A percentile compares a stretch with the other conserved stretches of the same genome.
These are phyloP conservation scores for Sherardia arvensis DNA, from an alignment of 257 asterid genomes.

Conservation along the genomic window DNA sequence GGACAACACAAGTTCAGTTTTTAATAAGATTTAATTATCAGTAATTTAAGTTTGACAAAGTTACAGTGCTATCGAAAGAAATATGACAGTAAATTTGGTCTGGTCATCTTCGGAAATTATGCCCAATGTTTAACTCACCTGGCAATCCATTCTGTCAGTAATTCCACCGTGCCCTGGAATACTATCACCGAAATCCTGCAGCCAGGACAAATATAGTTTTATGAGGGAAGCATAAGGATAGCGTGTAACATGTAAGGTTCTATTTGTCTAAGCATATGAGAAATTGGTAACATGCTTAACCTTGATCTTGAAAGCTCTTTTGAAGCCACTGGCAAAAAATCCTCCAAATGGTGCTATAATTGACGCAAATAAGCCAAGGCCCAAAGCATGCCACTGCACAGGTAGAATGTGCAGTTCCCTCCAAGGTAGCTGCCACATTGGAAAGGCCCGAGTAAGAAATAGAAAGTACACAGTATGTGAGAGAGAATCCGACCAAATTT, in stretches of 20 bases:
- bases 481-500: neutral
- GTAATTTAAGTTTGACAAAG: neutral
- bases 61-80: neutral
- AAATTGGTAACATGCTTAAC: slow-evolving; percentile 25
- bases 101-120: neutral
- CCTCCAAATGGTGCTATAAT: slow-evolving; percentile 99
- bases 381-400: slow-evolving; percentile 77
- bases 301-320: slow-evolving; percentile 97
- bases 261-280: neutral
- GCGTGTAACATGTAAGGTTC: neutral
- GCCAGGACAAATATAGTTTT: neutral
- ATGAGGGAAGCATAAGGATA: slow-evolving; percentile 7
- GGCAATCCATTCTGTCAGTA: slow-evolving; percentile 99
- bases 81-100: neutral
- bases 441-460: neutral
- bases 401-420: slow-evolving; percentile 53
- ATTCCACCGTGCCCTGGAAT: slow-evolving; percentile 99
- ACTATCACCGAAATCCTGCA: slow-evolving; percentile 97
- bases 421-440: slow-evolving; percentile 52
- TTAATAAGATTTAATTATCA: neutral
- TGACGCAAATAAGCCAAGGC: slow-evolving; percentile 83
- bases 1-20: neutral
- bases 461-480: neutral
- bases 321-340: slow-evolving; percentile 96
- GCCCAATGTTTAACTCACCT: slow-evolving; percentile 35